Conservation (phyloP, 495 filamentous ascomycete species). For the Xanthoparmelia taractica region DNA sequence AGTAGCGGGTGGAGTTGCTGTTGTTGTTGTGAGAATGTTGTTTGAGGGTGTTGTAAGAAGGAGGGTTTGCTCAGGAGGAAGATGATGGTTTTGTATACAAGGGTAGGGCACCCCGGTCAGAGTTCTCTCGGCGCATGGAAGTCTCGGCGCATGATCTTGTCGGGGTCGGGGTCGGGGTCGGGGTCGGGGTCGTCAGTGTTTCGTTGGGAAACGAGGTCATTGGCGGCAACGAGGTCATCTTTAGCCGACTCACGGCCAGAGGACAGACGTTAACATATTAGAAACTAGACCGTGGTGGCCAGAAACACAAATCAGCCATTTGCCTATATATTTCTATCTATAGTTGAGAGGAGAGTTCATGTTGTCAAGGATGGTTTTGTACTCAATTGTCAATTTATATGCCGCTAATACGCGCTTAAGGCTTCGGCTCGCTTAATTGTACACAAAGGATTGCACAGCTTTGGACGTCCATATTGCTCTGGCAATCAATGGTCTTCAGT, state of each 20-base stretch:
- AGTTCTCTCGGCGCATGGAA: not conserved
- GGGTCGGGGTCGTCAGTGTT: not conserved
- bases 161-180: too few relatives aligned
- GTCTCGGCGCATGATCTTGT: not conserved
- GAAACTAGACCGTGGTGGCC: not conserved
- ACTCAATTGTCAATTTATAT: not conserved
- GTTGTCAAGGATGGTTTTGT: not conserved
- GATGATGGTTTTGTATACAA: not conserved
- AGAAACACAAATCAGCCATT: not conserved
- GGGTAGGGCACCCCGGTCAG: not conserved
- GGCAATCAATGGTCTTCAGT: not conserved
- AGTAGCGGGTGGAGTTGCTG: not conserved
- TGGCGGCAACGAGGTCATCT: not conserved
- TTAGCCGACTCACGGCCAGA: not conserved
- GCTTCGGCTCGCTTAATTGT: not conserved
- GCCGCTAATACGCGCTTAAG: not conserved
- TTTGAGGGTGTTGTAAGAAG: not conserved
- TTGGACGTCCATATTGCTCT: not conserved
- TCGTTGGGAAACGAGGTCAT: constrained; percentile 5
- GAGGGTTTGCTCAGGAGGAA: not conserved
- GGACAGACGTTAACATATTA: not conserved
- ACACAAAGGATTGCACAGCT: not conserved
- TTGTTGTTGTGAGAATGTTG: too few relatives aligned
- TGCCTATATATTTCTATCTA: not conserved
- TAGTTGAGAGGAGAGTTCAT: not conserved